Evolutionary conservation across 2,329 filamentous ascomycete genomes (phyloP), one percentile per base, ranked within the genome.

Genomic region (Rutstroemia sp.): DNA sequence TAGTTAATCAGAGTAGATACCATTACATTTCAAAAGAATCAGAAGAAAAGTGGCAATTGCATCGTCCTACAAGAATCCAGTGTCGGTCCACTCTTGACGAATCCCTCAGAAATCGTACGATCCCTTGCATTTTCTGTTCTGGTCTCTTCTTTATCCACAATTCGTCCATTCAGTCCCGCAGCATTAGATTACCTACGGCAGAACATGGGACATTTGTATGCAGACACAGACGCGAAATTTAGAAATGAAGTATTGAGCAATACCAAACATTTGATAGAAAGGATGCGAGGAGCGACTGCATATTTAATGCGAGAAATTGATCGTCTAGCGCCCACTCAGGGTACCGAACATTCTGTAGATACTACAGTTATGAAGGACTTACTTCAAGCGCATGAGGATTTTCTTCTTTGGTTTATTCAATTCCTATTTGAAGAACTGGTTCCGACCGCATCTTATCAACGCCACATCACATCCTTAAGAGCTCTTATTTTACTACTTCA

Each of bases 371-470:
- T 50, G n/a, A 34, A 52, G 39, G 5, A 52, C 4, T 14, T 52
- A 27, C 48, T 52, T 10, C n/a, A 71, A 34, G 76, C 75, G 58
- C 87, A 85, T 64, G 71, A 80, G 37, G 70, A 73, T 0, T 96
- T 95, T 65, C 63, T 95, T n/a, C 68, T 70, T 1, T 92, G 88
- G 83, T 95, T 92, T 67, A 65, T 89, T 1, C 66, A 73, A 1
- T 94, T 95, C 62, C 71, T 96, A 5, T 78, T 83, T 53, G 74
- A 76, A 39, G 91, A 97, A 64, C 74, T 99, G 21, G 80, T 83
- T 2, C 85, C 91, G 2, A 92, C 87, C 1, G 84, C 89, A 16
- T 94, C 92, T 10, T 99, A 97, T 67, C 92, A 95, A 68, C 82
- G 91, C 6, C 92, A 96, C 63, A 88, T 92, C 48, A 88, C 88